Base-by-base conservation (phyloP, 1,284 basidiomycete genomes). In the Moesziomyces sp. region DNA sequence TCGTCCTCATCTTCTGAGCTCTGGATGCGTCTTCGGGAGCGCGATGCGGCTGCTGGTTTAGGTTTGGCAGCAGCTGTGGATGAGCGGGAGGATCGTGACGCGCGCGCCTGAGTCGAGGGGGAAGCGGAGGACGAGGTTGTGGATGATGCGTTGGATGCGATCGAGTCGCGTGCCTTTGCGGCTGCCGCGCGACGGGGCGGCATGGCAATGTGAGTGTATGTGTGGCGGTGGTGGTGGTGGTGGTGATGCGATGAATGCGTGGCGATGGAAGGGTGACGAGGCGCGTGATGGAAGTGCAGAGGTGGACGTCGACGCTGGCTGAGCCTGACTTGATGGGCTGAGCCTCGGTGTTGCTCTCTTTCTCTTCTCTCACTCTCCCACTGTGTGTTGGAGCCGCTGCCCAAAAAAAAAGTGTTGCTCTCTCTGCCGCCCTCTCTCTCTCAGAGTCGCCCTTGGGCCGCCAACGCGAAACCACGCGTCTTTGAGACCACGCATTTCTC, bases 151-250 rank as follows among this genome's bases (percentile, higher is more conserved):
- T 46, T 61, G 47, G 72, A 74, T 42, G 58, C 57, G 50, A 58
- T 52, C 35, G 72, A 74, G 28, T 66, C 56, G 59, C 72, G 66
- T 38, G 72, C 58, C 53, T 71, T 70, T 19, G 52, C 52, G 28
- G 72, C 67, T 19, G 72, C 62, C 21, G 67, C 72, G 44, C 66
- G 58, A 26, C 66, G 61, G 30, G 62, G 71, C 33, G 71, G 71
- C 66, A 69, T 67, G 26, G 21, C 45, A 50, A 30, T 38, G 23
- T 42, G 46, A 46, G 46, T 48, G 21, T 30, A 44, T 48, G 38
- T 10, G 33, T 44, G 58, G n/a, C 3, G 5, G 6, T 28, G n/a
- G 47, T 45, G 51, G 3, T n/a, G 46, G 18, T 38, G 21, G 13
- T 40, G 40, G 49, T 30, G 18, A n/a, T 18, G 40, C 26, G 26